Base-by-base conservation (phyloP, 2,329 filamentous ascomycete species). In the Sarocladium strictum region DNA sequence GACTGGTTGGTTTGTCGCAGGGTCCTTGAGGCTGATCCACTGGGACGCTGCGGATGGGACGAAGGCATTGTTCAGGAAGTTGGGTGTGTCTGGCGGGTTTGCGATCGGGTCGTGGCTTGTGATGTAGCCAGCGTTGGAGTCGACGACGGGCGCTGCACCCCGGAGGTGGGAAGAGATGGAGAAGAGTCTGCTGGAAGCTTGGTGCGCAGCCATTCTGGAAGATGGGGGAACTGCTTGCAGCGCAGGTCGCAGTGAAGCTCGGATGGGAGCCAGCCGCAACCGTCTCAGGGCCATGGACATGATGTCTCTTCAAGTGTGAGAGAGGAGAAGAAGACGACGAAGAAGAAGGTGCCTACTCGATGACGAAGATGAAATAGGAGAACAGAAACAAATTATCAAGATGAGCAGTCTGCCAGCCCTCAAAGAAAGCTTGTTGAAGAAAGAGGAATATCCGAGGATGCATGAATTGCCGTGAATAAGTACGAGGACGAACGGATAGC, bases 1-100 rank as follows among this genome's bases (percentile, higher is more conserved):
- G 56, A 90, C 84, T 58, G 90, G 77, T 69, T 89, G 86, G 75
- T 89, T 90, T 58, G 87, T 90, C 35, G 87, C 86, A n/a, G 87
- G 87, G 67, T 90, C 87, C 69, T 87, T 76, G 58, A 91, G 73
- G 60, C 89, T 85, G 66, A 90, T 88, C 77, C 84, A 88, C 70
- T 85, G 73, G 41, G 79, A 78, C n/a, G 86, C 74, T 61, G 77
- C 68, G 4, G 86, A 89, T 32, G 77, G 70, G 37, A 82, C 70
- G 66, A 90, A 89, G 65, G 85, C 70, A 71, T 90, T 91, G 74
- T 90, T 79, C 59, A 91, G 67, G 70, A 90, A 90, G 73, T 85
- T 89, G 40, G 81, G 83, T 4, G 86, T 90, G 11, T 49, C 24
- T 45, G 9, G 19, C 4, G 40, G 40, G 17, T 45, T 45, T 14